These are phyloP conservation scores for Hypoxylon sp. DNA, from an alignment of 2,329 filamentous ascomycete genomes.

Conservation along the genomic window DNA sequence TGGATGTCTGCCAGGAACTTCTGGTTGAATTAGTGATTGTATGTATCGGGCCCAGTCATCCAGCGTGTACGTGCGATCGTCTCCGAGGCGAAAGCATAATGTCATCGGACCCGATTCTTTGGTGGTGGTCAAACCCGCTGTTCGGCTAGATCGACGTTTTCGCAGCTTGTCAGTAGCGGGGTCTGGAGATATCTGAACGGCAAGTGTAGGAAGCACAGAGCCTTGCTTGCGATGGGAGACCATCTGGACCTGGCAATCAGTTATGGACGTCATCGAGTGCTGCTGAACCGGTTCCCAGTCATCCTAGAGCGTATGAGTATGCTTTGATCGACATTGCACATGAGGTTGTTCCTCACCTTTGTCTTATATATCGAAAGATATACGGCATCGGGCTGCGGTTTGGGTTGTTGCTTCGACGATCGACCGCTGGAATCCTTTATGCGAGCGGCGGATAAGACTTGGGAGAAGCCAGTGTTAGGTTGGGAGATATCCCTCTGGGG, in stretches of 20 bases:
- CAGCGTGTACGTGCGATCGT: slow-evolving; percentile 61
- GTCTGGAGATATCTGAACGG: slow-evolving; percentile 63
- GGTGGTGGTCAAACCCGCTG: slow-evolving; percentile 62
- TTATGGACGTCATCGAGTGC: slow-evolving; percentile 60
- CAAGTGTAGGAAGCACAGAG: slow-evolving; percentile 65
- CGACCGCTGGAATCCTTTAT: slow-evolving; percentile 50
- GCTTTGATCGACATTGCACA: slow-evolving; percentile 8
- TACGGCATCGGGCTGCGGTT: slow-evolving; percentile 51
- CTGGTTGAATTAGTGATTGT: slow-evolving; percentile 52
- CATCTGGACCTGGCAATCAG: slow-evolving; percentile 66
- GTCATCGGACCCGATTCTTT: slow-evolving; percentile 60
- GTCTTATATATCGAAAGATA: slow-evolving; percentile 65
- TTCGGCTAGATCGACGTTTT: slow-evolving; percentile 71
- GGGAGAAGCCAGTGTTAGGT: slow-evolving; percentile 51
- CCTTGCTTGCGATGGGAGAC: slow-evolving; percentile 69
- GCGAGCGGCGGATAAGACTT: slow-evolving; percentile 51
- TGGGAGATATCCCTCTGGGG: slow-evolving; percentile 49
- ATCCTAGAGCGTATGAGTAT: slow-evolving; percentile 50
- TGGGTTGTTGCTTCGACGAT: slow-evolving; percentile 49
- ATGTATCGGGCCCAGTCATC: slow-evolving; percentile 69
- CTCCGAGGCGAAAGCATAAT: slow-evolving; percentile 65
- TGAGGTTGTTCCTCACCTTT: slow-evolving; percentile 53
- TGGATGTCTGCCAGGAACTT: slow-evolving; percentile 52
- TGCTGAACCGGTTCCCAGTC: slow-evolving; percentile 64
- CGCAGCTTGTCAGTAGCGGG: slow-evolving; percentile 65